Conservation (phyloP, 2,329 filamentous ascomycete species). For the Xylaria sp. region DNA sequence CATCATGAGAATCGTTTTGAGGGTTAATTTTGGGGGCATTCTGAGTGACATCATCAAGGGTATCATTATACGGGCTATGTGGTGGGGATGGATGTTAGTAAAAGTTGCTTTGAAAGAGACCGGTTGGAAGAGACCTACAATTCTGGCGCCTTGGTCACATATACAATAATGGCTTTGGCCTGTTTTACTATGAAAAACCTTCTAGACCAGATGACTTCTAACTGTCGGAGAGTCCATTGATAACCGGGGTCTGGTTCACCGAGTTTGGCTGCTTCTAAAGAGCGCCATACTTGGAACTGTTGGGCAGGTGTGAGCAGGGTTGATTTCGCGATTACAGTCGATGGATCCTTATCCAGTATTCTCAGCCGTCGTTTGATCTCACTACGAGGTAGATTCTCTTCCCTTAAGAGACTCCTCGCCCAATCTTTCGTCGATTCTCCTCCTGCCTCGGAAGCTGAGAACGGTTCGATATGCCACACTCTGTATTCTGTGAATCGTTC, state of each 20-base stretch:
- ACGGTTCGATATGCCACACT: slow-evolving; percentile 11
- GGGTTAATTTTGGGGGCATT: neutral
- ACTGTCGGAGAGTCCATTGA: slow-evolving; percentile 1
- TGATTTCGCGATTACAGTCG: neutral
- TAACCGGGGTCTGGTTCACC: neutral
- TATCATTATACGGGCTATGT: neutral
- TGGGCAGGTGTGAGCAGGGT: neutral
- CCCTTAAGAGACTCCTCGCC: slow-evolving; percentile 4
- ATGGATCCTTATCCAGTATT: neutral
- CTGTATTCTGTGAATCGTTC: neutral
- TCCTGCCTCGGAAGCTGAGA: neutral
- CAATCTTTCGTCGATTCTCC: neutral
- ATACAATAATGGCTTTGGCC: slow-evolving; percentile 9
- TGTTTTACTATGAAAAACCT: slow-evolving; percentile 6
- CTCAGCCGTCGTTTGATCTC: slow-evolving; percentile 1
- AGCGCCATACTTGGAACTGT: neutral
- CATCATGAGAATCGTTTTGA: neutral
- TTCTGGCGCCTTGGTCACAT: neutral
- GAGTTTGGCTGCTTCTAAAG: slow-evolving; percentile 1
- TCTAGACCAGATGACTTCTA: neutral
- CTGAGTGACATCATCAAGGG: neutral
- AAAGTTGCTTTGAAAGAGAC: neutral
- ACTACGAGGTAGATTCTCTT: neutral
- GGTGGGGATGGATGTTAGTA: neutral
- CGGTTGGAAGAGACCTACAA: neutral